phyloP scores from a whole-genome alignment of 257 asterid species.

The Lavandula angustifolia region DNA sequence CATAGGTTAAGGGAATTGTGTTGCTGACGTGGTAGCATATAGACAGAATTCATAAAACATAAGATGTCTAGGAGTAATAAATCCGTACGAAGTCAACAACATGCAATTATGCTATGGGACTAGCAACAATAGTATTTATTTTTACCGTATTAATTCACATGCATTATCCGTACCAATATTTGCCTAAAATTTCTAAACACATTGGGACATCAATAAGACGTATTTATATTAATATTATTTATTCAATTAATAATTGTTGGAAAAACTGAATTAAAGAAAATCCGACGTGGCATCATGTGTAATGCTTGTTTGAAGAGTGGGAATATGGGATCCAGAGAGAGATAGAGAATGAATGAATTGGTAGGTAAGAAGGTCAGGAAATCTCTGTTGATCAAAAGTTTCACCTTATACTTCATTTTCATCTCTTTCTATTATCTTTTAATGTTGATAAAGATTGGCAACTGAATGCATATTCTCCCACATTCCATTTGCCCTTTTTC shows the following conservation, averaged over 20 bases:
- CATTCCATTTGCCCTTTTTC: background rate
- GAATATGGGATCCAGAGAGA: too few relatives aligned
- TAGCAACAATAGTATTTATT: background rate
- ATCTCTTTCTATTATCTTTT: background rate
- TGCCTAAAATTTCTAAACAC: too few relatives aligned
- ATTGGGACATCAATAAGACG: too few relatives aligned
- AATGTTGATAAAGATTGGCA: too few relatives aligned
- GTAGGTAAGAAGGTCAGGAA: too few relatives aligned
- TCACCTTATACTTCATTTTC: background rate
- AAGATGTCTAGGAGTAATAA: background rate
- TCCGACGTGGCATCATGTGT: too few relatives aligned
- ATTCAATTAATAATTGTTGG: too few relatives aligned
- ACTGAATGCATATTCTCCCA: slow-evolving; percentile 1
- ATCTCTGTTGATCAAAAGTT: background rate
- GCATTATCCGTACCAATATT: slow-evolving; percentile 14
- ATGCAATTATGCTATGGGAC: background rate
- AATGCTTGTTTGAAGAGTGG: too few relatives aligned
- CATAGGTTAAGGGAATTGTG: too few relatives aligned
- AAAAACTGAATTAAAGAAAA: too few relatives aligned
- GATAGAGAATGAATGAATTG: background rate
- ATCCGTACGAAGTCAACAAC: slow-evolving; percentile 34
- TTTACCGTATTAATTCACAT: slow-evolving; percentile 23
- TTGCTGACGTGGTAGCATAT: too few relatives aligned
- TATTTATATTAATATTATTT: too few relatives aligned
- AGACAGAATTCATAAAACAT: background rate